Evolutionary conservation across 108 stramenopile species (phyloP).

Genomic region (Bacterosira constricta): DNA sequence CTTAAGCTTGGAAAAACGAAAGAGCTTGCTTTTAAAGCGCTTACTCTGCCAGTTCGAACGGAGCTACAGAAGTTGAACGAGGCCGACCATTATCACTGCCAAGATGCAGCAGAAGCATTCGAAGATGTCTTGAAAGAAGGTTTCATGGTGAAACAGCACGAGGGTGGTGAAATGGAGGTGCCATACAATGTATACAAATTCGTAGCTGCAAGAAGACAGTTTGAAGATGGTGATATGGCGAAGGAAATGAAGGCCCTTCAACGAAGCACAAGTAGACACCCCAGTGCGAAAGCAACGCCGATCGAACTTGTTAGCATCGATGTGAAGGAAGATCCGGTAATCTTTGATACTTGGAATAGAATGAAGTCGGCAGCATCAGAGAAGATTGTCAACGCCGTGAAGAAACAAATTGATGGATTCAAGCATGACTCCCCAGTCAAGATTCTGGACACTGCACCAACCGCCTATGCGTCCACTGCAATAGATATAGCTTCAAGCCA

Average conservation of each 20-base stretch:
- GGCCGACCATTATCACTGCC: conserved; percentile 22
- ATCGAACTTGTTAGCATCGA: conserved; percentile 18
- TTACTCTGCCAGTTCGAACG: conserved; percentile 29
- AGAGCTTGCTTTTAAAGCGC: conserved; percentile 39
- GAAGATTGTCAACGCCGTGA: conserved; percentile 39
- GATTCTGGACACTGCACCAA: conserved; percentile 26
- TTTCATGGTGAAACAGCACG: conserved; percentile 33
- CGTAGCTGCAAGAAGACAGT: conserved; percentile 28
- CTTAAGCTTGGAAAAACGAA: conserved; percentile 33
- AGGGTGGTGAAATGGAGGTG: conserved; percentile 32
- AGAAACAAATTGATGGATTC: conserved; percentile 30
- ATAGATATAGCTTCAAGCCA: conserved; percentile 23
- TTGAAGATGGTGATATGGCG: conserved; percentile 31
- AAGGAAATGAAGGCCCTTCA: not conserved
- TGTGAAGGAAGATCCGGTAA: conserved; percentile 30
- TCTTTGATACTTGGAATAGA: conserved; percentile 36
- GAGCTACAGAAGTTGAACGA: conserved; percentile 29
- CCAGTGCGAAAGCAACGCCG: not conserved
- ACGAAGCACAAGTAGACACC: not conserved
- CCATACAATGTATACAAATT: conserved; percentile 44
- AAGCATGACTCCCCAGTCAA: conserved; percentile 7
- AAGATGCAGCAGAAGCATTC: conserved; percentile 33
- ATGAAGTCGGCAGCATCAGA: conserved; percentile 46
- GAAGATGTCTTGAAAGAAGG: conserved; percentile 42
- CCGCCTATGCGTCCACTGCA: conserved; percentile 27